These are phyloP conservation scores for Encephalitozoon hellem DNA, from an alignment of 371 early-diverging fungal species.

Conservation along the genomic window DNA sequence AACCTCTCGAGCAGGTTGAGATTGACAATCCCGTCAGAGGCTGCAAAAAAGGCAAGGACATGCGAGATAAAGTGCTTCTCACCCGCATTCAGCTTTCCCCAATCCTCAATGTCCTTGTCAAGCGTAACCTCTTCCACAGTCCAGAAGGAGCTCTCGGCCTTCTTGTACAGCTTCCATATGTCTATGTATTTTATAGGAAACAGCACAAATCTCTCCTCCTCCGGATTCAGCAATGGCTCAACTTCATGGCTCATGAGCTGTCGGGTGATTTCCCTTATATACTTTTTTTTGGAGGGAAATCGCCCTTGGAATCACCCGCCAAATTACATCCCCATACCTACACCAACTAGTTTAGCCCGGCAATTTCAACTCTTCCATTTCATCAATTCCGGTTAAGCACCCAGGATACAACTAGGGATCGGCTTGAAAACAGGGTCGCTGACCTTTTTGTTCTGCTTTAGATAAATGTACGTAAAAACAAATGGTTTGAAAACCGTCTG, in stretches of 20 bases:
- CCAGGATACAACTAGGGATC: no score
- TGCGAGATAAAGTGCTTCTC: constrained; percentile 90
- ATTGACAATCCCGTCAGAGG: constrained; percentile 96
- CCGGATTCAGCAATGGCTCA: constrained; percentile 54
- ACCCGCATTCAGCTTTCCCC: constrained; percentile 76
- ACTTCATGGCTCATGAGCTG: neutral
- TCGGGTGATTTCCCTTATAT: neutral
- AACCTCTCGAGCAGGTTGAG: constrained; percentile 93
- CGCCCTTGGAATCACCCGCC: neutral
- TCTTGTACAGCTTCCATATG: constrained; percentile 97
- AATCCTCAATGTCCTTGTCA: constrained; percentile 80
- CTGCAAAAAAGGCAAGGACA: constrained; percentile 98
- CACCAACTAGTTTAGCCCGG: neutral
- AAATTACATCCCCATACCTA: neutral
- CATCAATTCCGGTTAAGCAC: neutral
- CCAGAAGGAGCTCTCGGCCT: constrained; percentile 97
- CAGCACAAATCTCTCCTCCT: constrained; percentile 56
- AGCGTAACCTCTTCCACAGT: constrained; percentile 96
- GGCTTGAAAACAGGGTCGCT: no score
- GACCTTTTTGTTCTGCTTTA: no score
- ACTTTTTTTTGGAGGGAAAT: constrained; percentile 18
- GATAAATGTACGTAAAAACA: no score
- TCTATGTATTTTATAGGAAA: constrained; percentile 59
- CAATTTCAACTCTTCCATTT: neutral
- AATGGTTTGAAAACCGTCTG: no score